Base-by-base conservation (phyloP, 164 flowering plant species). In the Brasenia schreberi region DNA sequence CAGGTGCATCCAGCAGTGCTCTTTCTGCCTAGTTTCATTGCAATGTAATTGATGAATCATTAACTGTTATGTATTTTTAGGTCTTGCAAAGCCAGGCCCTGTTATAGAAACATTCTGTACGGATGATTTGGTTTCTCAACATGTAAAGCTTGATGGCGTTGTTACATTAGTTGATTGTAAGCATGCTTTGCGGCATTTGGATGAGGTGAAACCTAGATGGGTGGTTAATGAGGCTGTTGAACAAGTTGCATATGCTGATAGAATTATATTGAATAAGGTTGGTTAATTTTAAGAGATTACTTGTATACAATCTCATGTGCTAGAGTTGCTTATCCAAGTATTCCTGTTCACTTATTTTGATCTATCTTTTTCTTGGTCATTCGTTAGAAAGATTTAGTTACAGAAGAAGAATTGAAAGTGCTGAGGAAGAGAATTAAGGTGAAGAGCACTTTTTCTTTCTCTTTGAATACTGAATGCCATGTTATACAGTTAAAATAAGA, bases 11-110 rank as follows among this genome's bases (percentile, higher is more conserved):
- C 12, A 6, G 16, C 16, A 49, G 16, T 49, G 10, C 12, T 49
- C 56, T 49, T 49, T 49, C 14, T 9, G 16, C 12, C 10, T 49
- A 49, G 39, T 33, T 33, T 33, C 39, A 33, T 3, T 33, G 39
- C 39, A 33, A 33, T 33, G 39, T 33, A 3, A 33, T 33, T 33
- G 39, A 33, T 33, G 39, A 33, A 33, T 33, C 39, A 33, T 49
- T 49, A 9, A 49, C 10, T 9, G 16, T 53, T 43, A 19, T 7
- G 42, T 42, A 27, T 53, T 72, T 67, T 77, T 82, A 91, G 99
- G 99, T 63, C 97, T 94, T 70, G 99, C 99, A 66, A 94, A 94
- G 72, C 99, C 97, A n/a, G 89, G 81, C 66, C 99, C 99, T 66
- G 96, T 94, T 19, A 91, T 94, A 73, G 99, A 94, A 75, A 89